phyloP scores from a whole-genome alignment of 306 rosid genomes.

The Acacia confusa region DNA sequence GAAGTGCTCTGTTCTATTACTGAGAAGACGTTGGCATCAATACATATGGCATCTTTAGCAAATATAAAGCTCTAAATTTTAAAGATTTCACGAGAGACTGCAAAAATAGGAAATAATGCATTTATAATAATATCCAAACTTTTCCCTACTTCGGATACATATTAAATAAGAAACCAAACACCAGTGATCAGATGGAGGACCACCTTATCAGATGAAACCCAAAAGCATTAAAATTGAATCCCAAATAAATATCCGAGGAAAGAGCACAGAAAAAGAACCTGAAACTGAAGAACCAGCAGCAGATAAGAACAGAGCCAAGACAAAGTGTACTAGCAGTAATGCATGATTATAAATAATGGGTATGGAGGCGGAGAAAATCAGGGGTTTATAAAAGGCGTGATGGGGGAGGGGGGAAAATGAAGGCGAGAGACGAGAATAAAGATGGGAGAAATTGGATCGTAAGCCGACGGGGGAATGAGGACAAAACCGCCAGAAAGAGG shows the following conservation, averaged over 20 bases:
- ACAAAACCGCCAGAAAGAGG: not conserved
- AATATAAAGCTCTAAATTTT: not conserved
- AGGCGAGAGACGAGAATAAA: not conserved
- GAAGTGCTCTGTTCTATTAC: not conserved
- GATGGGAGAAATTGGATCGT: not conserved
- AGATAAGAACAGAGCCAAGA: not conserved
- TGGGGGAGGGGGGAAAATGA: not conserved
- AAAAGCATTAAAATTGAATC: not conserved
- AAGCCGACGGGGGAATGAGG: not conserved
- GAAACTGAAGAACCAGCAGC: constrained; percentile 1
- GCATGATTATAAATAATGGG: not conserved
- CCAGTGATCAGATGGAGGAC: not conserved
- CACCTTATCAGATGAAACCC: not conserved
- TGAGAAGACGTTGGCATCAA: not conserved
- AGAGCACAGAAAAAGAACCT: not conserved
- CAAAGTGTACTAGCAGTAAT: not conserved
- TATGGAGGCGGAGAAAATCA: not conserved
- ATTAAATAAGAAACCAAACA: not conserved
- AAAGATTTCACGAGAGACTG: not conserved
- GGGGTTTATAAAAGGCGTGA: not conserved
- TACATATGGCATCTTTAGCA: not conserved
- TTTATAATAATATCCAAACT: not conserved
- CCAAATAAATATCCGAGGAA: not conserved
- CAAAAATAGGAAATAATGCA: not conserved
- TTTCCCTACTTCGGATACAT: not conserved